Conservation (phyloP, 1,284 basidiomycete genomes). For the Macrocystidia cucumis region DNA sequence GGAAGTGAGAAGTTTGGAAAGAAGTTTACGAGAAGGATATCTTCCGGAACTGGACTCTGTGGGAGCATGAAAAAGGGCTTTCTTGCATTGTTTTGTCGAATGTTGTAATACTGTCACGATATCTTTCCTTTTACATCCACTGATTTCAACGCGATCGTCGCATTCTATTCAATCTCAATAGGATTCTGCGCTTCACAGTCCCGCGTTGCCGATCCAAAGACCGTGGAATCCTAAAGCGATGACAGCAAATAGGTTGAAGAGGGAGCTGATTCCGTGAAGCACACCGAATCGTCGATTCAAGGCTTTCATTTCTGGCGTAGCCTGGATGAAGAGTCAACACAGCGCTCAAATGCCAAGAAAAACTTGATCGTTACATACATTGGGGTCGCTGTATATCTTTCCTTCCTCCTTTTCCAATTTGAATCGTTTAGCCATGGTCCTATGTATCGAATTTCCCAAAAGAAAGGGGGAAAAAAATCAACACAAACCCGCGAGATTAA, state of each 20-base stretch:
- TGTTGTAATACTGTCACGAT: slow-evolving; percentile 10
- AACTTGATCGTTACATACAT: slow-evolving; percentile 42
- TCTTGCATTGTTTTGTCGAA: no score
- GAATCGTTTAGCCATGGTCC: slow-evolving; percentile 67
- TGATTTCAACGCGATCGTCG: not conserved
- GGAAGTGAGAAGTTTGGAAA: slow-evolving; percentile 83
- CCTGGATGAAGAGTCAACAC: slow-evolving; percentile 28
- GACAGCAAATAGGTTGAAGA: slow-evolving; percentile 57
- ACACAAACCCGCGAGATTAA: no score
- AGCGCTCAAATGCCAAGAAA: not conserved
- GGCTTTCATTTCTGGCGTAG: slow-evolving; percentile 61
- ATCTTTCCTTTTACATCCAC: not conserved
- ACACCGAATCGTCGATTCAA: slow-evolving; percentile 57
- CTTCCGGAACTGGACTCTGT: slow-evolving; percentile 71
- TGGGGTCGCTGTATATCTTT: slow-evolving; percentile 54
- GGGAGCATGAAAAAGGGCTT: slow-evolving; percentile 48
- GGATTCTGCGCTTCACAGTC: slow-evolving; percentile 33
- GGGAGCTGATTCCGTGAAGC: slow-evolving; percentile 62
- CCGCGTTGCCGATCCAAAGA: slow-evolving; percentile 56
- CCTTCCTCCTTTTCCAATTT: slow-evolving; percentile 70
- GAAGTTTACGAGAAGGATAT: slow-evolving; percentile 83
- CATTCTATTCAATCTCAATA: slow-evolving; percentile 8
- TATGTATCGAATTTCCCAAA: slow-evolving; percentile 22
- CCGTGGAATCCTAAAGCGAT: slow-evolving; percentile 66
- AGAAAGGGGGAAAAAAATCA: no score